A percentile compares a stretch with the other conserved stretches of the same genome.
Conservation (phyloP, 768 basidiomycete genomes). For the Rhizopogon rudus region DNA sequence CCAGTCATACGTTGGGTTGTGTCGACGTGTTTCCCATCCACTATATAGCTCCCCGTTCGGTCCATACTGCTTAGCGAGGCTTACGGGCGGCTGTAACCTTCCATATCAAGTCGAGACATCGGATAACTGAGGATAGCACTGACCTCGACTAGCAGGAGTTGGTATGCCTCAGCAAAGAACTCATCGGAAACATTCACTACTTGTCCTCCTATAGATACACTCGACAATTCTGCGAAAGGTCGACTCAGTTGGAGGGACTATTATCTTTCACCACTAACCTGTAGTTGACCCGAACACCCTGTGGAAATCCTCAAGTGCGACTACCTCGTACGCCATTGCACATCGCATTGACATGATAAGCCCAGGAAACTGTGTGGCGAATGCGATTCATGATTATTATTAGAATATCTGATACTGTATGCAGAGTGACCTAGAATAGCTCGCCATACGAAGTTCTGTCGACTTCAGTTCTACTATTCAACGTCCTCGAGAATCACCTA, state of each 20-base stretch:
- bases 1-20: constrained; percentile 91
- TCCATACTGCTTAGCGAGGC: constrained; percentile 94
- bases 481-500: too few relatives aligned
- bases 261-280: constrained; percentile 32
- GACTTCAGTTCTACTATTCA: background rate
- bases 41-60: constrained; percentile 92
- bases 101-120: background rate
- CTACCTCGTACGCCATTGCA: constrained; percentile 37
- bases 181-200: constrained; percentile 85
- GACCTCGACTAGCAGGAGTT: constrained; percentile 82
- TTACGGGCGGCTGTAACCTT: constrained; percentile 65
- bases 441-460: background rate
- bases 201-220: constrained; percentile 73
- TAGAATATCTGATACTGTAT: background rate
- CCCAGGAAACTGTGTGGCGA: background rate
- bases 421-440: background rate
- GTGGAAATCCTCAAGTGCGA: constrained; percentile 45
- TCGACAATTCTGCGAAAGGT: constrained; percentile 73
- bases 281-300: constrained; percentile 43
- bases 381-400: background rate
- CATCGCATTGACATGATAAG: background rate
- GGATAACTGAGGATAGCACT: constrained; percentile 13
- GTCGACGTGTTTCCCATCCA: constrained; percentile 92
- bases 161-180: constrained; percentile 86
- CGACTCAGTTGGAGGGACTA: background rate